Conservation (phyloP, 257 asterid species). For the Vinca minor region DNA sequence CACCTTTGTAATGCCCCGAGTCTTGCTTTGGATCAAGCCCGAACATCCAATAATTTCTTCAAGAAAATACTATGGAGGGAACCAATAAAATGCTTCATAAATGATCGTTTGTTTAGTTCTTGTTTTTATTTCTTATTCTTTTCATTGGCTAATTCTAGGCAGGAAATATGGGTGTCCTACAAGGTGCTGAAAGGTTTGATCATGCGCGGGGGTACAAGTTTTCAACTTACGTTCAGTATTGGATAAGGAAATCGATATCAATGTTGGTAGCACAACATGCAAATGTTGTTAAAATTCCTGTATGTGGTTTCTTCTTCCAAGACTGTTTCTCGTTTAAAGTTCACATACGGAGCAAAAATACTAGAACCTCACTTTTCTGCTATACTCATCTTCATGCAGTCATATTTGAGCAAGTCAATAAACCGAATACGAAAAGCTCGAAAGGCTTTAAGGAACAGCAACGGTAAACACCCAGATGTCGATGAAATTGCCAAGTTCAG, state of each 20-base stretch:
- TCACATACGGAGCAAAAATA: background rate
- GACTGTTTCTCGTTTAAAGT: constrained; percentile 7
- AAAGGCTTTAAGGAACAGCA: constrained; percentile 47
- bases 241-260: constrained; percentile 72
- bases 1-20: too few relatives aligned
- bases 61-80: background rate
- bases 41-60: too few relatives aligned
- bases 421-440: constrained; percentile 64
- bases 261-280: constrained; percentile 55
- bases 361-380: constrained; percentile 9
- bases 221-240: constrained; percentile 81
- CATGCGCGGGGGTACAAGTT: constrained; percentile 75
- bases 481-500: constrained; percentile 60
- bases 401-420: constrained; percentile 53
- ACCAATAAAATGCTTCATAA: background rate
- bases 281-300: constrained; percentile 75
- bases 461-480: constrained; percentile 53
- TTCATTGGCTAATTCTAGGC: constrained; percentile 34
- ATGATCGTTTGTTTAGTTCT: background rate
- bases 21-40: too few relatives aligned
- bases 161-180: constrained; percentile 65
- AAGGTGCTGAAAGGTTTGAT: constrained; percentile 83
- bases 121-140: background rate
- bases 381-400: constrained; percentile 30
- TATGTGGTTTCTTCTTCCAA: constrained; percentile 26